Conservation (phyloP, 164 flowering plant genomes). For the Euptelea pleiosperma region DNA sequence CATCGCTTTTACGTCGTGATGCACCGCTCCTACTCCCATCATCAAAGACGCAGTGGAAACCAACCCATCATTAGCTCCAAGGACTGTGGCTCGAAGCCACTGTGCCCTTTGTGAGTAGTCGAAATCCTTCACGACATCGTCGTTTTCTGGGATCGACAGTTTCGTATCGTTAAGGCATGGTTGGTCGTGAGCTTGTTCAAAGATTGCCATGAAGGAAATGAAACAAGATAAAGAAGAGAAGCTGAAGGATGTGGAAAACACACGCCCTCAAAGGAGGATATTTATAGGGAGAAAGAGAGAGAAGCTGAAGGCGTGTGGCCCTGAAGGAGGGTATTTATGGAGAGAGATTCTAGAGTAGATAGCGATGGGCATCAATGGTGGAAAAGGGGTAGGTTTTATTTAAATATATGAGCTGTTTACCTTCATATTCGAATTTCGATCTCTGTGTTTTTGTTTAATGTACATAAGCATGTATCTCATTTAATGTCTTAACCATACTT, state of each 20-base stretch:
- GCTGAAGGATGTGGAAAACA: slow-evolving; percentile 17
- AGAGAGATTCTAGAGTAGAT: neutral
- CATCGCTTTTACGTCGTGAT: slow-evolving; percentile 14
- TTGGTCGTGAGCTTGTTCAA: slow-evolving; percentile 4
- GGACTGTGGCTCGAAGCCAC: slow-evolving; percentile 20
- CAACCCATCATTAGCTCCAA: slow-evolving; percentile 22
- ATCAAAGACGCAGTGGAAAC: slow-evolving; percentile 20
- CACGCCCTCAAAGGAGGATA: slow-evolving; percentile 11
- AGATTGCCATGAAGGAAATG: slow-evolving; percentile 12
- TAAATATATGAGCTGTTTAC: neutral
- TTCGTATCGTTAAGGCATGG: neutral
- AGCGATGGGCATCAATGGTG: neutral
- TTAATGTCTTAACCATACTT: too few species aligned
- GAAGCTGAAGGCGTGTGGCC: slow-evolving; percentile 12
- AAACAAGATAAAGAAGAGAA: neutral
- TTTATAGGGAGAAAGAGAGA: neutral
- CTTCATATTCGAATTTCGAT: too few species aligned
- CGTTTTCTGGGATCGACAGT: neutral
- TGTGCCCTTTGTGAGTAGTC: slow-evolving; percentile 15
- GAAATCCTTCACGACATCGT: neutral
- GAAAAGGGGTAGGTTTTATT: slow-evolving; percentile 1
- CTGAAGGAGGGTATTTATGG: slow-evolving; percentile 11
- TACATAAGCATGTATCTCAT: too few species aligned
- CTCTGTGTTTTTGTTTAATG: too few species aligned
- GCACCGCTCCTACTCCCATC: slow-evolving; percentile 25